These are phyloP conservation scores for Yarrowia phangngaensis DNA, from an alignment of 805 yeast species.

Conservation along the genomic window DNA sequence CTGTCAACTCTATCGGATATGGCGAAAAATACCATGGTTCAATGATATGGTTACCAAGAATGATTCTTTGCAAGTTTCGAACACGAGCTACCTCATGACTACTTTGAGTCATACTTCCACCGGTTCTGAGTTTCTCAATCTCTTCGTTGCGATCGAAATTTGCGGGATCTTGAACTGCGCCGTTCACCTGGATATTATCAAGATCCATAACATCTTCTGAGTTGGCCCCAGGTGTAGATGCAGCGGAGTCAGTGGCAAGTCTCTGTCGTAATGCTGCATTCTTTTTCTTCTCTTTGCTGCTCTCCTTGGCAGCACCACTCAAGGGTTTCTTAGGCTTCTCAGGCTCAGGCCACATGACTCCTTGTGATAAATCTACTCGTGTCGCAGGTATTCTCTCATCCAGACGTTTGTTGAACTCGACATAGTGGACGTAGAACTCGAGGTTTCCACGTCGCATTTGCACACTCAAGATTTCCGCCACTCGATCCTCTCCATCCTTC, in stretches of 20 bases:
- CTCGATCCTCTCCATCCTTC: slow-evolving; percentile 74
- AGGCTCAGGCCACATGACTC: slow-evolving; percentile 67
- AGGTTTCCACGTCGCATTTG: slow-evolving; percentile 71
- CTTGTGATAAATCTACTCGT: slow-evolving; percentile 66
- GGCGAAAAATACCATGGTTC: slow-evolving; percentile 99
- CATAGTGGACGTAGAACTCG: slow-evolving; percentile 88
- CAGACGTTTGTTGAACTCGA: slow-evolving; percentile 88
- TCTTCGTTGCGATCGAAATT: slow-evolving; percentile 85
- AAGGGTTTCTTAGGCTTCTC: slow-evolving; percentile 47
- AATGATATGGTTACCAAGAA: slow-evolving; percentile 84
- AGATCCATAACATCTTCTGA: slow-evolving; percentile 72
- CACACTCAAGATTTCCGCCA: slow-evolving; percentile 80
- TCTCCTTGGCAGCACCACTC: slow-evolving; percentile 33
- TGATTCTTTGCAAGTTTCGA: slow-evolving; percentile 70
- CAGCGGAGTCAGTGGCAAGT: slow-evolving; percentile 29
- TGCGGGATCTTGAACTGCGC: slow-evolving; percentile 54
- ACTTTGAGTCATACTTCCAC: slow-evolving; percentile 96
- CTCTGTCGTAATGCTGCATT: slow-evolving; percentile 30
- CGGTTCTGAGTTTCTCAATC: slow-evolving; percentile 80
- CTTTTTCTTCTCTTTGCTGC: slow-evolving; percentile 34
- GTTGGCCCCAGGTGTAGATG: slow-evolving; percentile 31
- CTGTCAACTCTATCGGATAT: slow-evolving; percentile 90
- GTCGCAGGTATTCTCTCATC: slow-evolving; percentile 88
- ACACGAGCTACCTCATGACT: slow-evolving; percentile 84
- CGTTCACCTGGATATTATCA: slow-evolving; percentile 82